Evolutionary conservation across 352 stramenopile genomes (phyloP).

Genomic region (Pythium aquatile): DNA sequence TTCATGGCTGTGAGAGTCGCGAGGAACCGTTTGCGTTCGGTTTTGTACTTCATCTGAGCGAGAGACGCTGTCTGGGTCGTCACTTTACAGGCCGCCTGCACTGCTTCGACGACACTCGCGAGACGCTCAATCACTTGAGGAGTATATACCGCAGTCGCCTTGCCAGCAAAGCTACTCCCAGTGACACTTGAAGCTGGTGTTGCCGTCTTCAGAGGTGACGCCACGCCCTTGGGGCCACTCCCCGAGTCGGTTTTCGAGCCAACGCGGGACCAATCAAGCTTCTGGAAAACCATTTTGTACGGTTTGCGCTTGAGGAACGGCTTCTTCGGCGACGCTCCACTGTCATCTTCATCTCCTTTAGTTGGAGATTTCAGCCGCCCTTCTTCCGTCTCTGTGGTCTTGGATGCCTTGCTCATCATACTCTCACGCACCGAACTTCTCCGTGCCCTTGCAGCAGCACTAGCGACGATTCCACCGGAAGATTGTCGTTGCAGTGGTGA

Average conservation of each 20-base stretch:
- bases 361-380: neutral
- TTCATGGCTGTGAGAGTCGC: neutral
- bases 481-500: neutral
- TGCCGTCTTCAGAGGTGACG: neutral
- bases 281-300: conserved; percentile 65
- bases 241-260: conserved; percentile 49
- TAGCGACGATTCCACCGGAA: conserved; percentile 14
- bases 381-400: neutral
- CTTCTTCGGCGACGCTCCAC: conserved; percentile 14
- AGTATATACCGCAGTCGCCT: neutral
- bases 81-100: conserved; percentile 20
- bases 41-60: conserved; percentile 24
- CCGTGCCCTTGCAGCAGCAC: neutral
- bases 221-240: neutral
- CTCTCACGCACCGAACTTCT: neutral
- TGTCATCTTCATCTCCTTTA: neutral
- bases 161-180: neutral
- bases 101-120: neutral
- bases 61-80: conserved; percentile 15
- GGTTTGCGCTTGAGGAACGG: conserved; percentile 68
- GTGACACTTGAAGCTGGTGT: neutral
- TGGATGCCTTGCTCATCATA: conserved; percentile 1
- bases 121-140: neutral
- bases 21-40: conserved; percentile 19
- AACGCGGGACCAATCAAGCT: conserved; percentile 59